These are phyloP conservation scores for Aspergillus amoenus DNA, from an alignment of 2,329 filamentous ascomycete genomes.

Conservation along the genomic window DNA sequence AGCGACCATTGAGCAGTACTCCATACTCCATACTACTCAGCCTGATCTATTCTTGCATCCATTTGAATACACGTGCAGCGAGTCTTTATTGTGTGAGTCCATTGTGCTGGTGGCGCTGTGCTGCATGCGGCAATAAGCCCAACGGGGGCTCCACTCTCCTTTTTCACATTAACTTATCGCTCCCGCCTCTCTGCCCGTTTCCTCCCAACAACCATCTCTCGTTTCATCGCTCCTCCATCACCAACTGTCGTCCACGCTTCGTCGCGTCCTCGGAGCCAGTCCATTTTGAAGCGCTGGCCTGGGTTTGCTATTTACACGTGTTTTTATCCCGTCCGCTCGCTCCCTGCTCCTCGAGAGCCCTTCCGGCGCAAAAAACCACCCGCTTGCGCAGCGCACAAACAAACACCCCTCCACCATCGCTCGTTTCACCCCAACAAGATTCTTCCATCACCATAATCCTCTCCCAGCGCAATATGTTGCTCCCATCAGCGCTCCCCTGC, in stretches of 20 bases:
- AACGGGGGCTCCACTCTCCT: conserved; percentile 10
- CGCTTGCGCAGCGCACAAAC: conserved; percentile 24
- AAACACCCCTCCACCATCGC: conserved; percentile 3
- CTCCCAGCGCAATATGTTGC: conserved; percentile 37
- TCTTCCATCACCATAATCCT: not conserved
- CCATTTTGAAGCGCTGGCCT: conserved; percentile 25
- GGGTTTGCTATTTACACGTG: conserved; percentile 8
- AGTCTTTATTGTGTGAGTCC: not conserved
- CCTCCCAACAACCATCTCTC: conserved; percentile 11
- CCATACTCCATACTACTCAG: conserved; percentile 36
- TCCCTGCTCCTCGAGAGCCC: conserved; percentile 23
- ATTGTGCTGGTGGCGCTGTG: conserved; percentile 1
- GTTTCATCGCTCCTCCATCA: conserved; percentile 36
- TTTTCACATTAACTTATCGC: conserved; percentile 25
- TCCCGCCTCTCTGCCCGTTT: conserved; percentile 13
- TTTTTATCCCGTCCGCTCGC: conserved; percentile 20
- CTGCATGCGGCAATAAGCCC: not conserved
- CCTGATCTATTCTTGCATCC: not conserved
- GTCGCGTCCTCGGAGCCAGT: conserved; percentile 34
- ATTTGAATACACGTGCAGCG: not conserved
- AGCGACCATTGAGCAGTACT: not conserved
- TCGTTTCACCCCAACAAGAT: conserved; percentile 8
- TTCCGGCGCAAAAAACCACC: conserved; percentile 35
- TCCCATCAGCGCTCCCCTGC: conserved; percentile 48
- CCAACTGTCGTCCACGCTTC: conserved; percentile 51